Evolutionary conservation across 2,329 filamentous ascomycete species (phyloP).

Genomic region (Emergomyces africanus): DNA sequence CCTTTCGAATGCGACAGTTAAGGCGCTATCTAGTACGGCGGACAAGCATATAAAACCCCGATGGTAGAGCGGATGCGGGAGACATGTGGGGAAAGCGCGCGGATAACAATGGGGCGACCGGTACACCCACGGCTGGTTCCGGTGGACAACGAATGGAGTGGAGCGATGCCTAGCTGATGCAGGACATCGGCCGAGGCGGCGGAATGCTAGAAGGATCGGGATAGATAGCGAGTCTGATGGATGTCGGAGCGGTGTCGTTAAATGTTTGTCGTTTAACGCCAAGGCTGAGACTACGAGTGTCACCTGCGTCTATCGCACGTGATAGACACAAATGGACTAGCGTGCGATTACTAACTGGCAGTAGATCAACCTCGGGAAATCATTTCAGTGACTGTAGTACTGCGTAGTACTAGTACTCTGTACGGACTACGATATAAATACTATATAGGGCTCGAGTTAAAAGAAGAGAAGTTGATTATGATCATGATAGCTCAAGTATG

Average conservation of each 20-base stretch:
- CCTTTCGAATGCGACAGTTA: not conserved
- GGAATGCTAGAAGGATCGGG: not conserved
- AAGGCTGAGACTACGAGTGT: conserved; percentile 15
- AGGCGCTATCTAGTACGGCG: conserved; percentile 5
- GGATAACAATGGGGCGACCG: conserved; percentile 18
- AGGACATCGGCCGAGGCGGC: not conserved
- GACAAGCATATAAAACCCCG: conserved; percentile 21
- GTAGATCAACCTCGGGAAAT: not conserved
- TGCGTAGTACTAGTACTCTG: no score
- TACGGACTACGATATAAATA: no score
- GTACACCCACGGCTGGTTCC: conserved; percentile 12
- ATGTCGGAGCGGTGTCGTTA: not conserved
- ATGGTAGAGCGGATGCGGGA: conserved; percentile 30
- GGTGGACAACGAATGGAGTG: not conserved
- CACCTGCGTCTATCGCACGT: conserved; percentile 15
- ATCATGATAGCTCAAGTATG: no score
- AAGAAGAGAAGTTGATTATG: not conserved
- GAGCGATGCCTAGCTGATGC: not conserved
- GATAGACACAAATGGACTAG: conserved; percentile 12
- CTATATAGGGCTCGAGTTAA: no score
- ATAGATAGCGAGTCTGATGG: not conserved
- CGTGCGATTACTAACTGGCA: not conserved
- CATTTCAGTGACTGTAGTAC: no score
- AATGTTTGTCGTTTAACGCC: conserved; percentile 21
- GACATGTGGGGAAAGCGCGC: conserved; percentile 34